phyloP scores from a whole-genome alignment of 1,139 yeast genomes.

The Hyphopichia wangnamkhiaoensis region DNA sequence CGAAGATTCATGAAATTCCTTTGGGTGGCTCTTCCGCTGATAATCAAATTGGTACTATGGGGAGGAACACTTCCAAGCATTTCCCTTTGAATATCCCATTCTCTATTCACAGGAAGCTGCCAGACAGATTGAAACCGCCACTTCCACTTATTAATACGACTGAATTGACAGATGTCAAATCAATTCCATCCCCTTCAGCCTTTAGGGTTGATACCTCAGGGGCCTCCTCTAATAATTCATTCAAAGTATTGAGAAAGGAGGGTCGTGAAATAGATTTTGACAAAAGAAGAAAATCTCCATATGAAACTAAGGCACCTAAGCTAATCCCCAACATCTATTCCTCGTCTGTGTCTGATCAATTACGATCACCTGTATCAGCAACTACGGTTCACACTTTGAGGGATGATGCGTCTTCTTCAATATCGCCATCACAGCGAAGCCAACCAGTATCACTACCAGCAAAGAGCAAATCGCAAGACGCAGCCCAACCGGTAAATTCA shows the following conservation, averaged over 20 bases:
- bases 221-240: constrained; percentile 34
- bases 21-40: background rate
- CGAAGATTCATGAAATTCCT: constrained; percentile 12
- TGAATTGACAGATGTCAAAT: constrained; percentile 9
- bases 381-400: constrained; percentile 35
- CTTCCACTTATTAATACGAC: constrained; percentile 32
- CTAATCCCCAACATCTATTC: constrained; percentile 45
- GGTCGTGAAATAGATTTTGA: constrained; percentile 78
- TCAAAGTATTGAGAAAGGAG: constrained; percentile 67
- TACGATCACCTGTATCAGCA: constrained; percentile 41
- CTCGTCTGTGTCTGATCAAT: constrained; percentile 37
- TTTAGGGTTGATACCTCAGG: background rate
- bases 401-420: constrained; percentile 19
- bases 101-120: constrained; percentile 17
- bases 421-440: background rate
- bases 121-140: constrained; percentile 20
- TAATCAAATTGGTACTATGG: background rate
- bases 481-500: constrained; percentile 3
- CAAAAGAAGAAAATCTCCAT: constrained; percentile 76
- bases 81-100: constrained; percentile 24
- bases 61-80: constrained; percentile 4
- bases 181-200: constrained; percentile 10
- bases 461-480: background rate
- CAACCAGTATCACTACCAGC: background rate
- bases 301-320: constrained; percentile 47